Evolutionary conservation across 2,329 filamentous ascomycete species (phyloP), one percentile per base, ranked within the genome.

Genomic region (Microcyclosporella mali): DNA sequence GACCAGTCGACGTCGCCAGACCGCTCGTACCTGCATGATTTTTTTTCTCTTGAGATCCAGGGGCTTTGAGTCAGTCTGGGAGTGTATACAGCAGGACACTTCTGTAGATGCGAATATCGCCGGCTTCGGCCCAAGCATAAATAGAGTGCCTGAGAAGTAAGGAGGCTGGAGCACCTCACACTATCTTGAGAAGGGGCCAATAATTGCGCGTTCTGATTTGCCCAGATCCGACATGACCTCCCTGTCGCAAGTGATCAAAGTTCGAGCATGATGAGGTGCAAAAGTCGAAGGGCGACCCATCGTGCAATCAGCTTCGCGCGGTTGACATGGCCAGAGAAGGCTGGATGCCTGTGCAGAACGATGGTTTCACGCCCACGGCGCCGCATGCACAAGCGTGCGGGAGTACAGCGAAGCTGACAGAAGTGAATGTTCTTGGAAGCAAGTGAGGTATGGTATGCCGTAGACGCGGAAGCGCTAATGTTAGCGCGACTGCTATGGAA

Each of bases 301-400:
- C 27, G 15, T 8, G 27, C n/a, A 11, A 17, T 17, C 31, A 17
- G 14, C 25, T 15, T 21, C 18, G 17, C 33, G 4, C 15, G 33
- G 21, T 36, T 19, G 7, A 6, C 4, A n/a, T 21, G 9, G 3
- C 16, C 10, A 39, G 16, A 32, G 14, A 15, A 32, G 37, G n/a
- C 31, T 29, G 37, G 33, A 17, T 17, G 16, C 33, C 33, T 17
- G 33, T 33, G n/a, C 28, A n/a, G 37, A 18, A 32, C 27, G 15
- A 29, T 31, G 28, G 37, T 39, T 39, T 39, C 37, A 39, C 37
- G 28, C 28, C 27, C n/a, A n/a, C n/a, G n/a, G n/a, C n/a, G n/a
- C n/a, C n/a, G 16, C 34, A 17, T 34, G 33, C 33, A 17, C 6
- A 34, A 18, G 33, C 33, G 33, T 14, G 27, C 37, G 37, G 37